Evolutionary conservation across 768 basidiomycete species (phyloP).

Genomic region (Rhodotorula kratochvilovae): DNA sequence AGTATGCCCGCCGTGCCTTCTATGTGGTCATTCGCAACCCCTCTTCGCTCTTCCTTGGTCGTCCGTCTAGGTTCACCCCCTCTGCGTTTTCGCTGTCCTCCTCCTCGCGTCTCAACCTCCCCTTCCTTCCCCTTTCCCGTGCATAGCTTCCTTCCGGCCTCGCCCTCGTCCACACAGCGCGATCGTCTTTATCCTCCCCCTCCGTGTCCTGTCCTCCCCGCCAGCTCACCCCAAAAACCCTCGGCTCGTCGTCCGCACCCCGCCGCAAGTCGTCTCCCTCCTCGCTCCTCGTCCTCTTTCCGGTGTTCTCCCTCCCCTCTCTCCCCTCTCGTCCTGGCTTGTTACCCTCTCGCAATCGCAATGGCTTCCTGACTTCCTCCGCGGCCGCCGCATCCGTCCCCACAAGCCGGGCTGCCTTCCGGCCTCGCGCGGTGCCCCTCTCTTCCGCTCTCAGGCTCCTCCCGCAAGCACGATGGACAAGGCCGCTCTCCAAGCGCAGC

Average conservation of each 20-base stretch:
- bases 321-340: not conserved
- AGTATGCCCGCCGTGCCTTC: not conserved
- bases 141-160: not conserved
- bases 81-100: no score
- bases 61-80: no score
- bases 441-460: not conserved
- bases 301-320: no score
- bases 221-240: no score
- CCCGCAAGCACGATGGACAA: not conserved
- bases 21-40: not conserved
- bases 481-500: not conserved
- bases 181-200: not conserved
- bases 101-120: no score
- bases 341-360: constrained; percentile 1
- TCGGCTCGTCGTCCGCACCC: not conserved
- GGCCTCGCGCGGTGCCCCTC: not conserved
- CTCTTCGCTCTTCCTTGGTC: no score
- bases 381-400: no score
- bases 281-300: not conserved
- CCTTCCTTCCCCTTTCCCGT: not conserved
- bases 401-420: not conserved
- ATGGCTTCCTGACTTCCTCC: not conserved
- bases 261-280: not conserved
- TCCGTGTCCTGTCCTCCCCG: no score
- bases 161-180: not conserved